Evolutionary conservation across 2,329 filamentous ascomycete species (phyloP), one percentile per base, ranked within the genome.

Genomic region (Neopestalotiopsis clavispora): DNA sequence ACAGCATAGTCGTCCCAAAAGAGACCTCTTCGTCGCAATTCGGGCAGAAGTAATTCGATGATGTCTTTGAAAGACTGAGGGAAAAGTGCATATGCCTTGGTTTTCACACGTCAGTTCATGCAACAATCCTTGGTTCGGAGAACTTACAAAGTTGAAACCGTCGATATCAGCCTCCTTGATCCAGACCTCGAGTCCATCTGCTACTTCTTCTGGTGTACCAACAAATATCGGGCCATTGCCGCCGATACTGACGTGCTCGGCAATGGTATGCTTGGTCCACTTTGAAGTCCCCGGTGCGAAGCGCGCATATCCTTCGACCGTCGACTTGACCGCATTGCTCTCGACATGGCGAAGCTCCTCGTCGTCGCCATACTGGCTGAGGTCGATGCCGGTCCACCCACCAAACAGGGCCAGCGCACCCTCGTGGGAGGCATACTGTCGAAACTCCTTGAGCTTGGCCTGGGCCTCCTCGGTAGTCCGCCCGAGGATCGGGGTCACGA

Each of bases 251-350:
- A 93, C 87, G 71, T 92, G 89, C 73, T 92, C 85, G 0, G 90
- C 91, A 4, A 94, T 85, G 0, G 89, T 92, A 62, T 87, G 83
- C 77, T 93, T 93, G 0, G 91, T 94, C 92, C 92, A 94, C 74
- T 91, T 92, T 0, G 85, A 82, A 2, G 88, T 87, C 2, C 84
- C 86, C 0, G 89, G 89, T 0, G 87, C 86, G 60, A 87, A 86
- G 59, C 86, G 83, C 10, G 87, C 84, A 74, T 87, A 87, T 1
- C 81, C 86, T 71, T 89, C 85, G 1, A 89, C 85, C 0, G 85
- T 86, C 12, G 85, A 87, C 84, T 82, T 73, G 69, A 83, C 74
- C 64, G 82, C 75, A 66, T 82, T 79, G 71, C 80, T 80, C 75
- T 83, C 76, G 52, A 80, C 81, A 64, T 81, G 72, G 34, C 80